Base-by-base conservation (phyloP, 352 stramenopile species). In the Halophytophthora polymorphica region DNA sequence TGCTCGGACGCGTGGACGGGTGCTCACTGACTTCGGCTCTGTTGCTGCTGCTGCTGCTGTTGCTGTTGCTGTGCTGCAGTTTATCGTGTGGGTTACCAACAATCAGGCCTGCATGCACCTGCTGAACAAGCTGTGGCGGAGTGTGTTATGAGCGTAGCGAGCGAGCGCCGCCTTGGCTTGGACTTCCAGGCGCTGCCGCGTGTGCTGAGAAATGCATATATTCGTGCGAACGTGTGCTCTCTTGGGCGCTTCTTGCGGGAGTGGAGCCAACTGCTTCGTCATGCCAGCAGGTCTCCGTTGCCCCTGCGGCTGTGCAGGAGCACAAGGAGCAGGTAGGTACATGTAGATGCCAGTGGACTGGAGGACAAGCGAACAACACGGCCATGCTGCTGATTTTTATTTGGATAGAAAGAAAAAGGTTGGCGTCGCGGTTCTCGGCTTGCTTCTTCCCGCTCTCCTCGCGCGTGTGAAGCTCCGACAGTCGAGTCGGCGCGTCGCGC, bases 21-120 rank as follows among this genome's bases (percentile, higher is more conserved):
- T n/a, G n/a, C n/a, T n/a, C n/a, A n/a, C n/a, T n/a, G n/a, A n/a
- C n/a, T n/a, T n/a, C n/a, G n/a, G n/a, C n/a, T n/a, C n/a, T n/a
- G n/a, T n/a, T n/a, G n/a, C n/a, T n/a, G n/a, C n/a, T n/a, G n/a
- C n/a, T n/a, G n/a, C n/a, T n/a, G n/a, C n/a, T 52, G 50, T 44
- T 31, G 45, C 45, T 54, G 39, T 34, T 37, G 31, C 53, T 63
- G 42, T 45, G 39, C 28, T 64, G 28, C 51, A 92, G 72, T 98
- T 98, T 68, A 95, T 98, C 42, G 86, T 98, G 22, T 98, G 93
- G 93, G 89, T 97, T 48, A 96, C 88, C 43, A 97, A 98, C 69
- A 98, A 98, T 62, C 86, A 91, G 50, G 93, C 93, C 36, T 97
- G 86, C 56, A 98, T 98, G 88, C 88, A 97, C 61, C 83, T 98